A percentile compares a stretch with the other conserved stretches of the same genome.
phyloP scores from a whole-genome alignment of 345 rosid genomes.

The Salix viminalis region DNA sequence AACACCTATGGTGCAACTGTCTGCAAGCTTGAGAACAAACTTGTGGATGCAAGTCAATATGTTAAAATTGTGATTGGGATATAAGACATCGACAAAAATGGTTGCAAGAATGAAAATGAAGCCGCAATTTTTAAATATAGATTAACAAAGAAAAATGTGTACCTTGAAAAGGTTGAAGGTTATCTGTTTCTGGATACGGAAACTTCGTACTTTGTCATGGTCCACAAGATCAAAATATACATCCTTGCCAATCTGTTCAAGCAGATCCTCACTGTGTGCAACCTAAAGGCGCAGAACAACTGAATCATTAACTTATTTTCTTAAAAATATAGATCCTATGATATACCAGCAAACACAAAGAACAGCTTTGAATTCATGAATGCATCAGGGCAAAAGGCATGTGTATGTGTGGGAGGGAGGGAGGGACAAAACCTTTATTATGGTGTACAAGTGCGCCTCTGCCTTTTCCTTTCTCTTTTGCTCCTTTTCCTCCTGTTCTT shows the following conservation, averaged over 20 bases:
- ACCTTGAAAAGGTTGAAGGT: slow-evolving; percentile 85
- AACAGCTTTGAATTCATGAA: neutral
- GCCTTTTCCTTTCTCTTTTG: slow-evolving; percentile 88
- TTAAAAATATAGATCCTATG: neutral
- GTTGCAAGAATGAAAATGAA: neutral
- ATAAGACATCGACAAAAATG: neutral
- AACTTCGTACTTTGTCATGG: slow-evolving; percentile 87
- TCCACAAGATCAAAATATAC: slow-evolving; percentile 32
- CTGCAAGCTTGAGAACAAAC: neutral
- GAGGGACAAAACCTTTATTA: slow-evolving; percentile 59
- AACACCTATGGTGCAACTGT: neutral
- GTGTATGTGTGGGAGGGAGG: neutral
- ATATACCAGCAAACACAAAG: neutral
- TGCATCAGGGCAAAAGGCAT: neutral
- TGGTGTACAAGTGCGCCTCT: slow-evolving; percentile 84
- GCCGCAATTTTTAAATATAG: neutral
- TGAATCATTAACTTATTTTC: neutral
- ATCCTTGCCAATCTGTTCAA: slow-evolving; percentile 57
- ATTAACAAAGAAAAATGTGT: neutral
- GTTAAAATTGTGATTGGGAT: neutral
- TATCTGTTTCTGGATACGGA: slow-evolving; percentile 82
- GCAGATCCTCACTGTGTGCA: slow-evolving; percentile 42
- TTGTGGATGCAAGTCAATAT: neutral
- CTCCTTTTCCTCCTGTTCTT: slow-evolving; percentile 95
- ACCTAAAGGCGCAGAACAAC: slow-evolving; percentile 15